Conservation (phyloP, 192 early-diverging fungal species). For the Geranomyces michiganensis region DNA sequence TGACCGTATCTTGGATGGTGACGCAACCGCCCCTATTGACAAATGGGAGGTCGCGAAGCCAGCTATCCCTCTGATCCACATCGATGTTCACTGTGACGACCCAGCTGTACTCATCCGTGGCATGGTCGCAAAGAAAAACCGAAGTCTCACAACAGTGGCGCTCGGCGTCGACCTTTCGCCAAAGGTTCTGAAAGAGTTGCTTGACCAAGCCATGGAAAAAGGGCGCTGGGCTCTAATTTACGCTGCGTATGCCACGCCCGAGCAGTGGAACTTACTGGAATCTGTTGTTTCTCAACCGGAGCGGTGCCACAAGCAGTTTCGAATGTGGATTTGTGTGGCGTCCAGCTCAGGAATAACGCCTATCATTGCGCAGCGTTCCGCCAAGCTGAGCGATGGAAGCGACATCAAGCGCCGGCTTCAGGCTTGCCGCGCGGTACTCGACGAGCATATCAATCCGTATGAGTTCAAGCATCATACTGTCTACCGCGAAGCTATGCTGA, state of each 20-base stretch:
- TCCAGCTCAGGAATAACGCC: background rate
- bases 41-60: background rate
- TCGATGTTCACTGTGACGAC: slow-evolving; percentile 12
- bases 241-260: background rate
- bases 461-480: slow-evolving; percentile 23
- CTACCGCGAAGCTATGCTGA: slow-evolving; percentile 18
- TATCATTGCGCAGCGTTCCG: background rate
- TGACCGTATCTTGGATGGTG: slow-evolving; percentile 8
- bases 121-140: slow-evolving; percentile 13
- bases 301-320: slow-evolving; percentile 17
- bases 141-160: background rate
- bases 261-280: background rate
- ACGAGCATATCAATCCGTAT: slow-evolving; percentile 25
- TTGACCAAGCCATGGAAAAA: slow-evolving; percentile 24
- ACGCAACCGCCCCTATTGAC: slow-evolving; percentile 8
- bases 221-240: slow-evolving; percentile 28
- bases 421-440: background rate
- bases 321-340: slow-evolving; percentile 15
- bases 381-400: background rate
- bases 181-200: background rate
- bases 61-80: background rate
- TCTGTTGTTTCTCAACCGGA: background rate
- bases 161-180: background rate
- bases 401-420: slow-evolving; percentile 6
- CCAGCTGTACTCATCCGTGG: background rate